Evolutionary conservation across 768 basidiomycete species (phyloP).

Genomic region (Leccinum aurantiacum): DNA sequence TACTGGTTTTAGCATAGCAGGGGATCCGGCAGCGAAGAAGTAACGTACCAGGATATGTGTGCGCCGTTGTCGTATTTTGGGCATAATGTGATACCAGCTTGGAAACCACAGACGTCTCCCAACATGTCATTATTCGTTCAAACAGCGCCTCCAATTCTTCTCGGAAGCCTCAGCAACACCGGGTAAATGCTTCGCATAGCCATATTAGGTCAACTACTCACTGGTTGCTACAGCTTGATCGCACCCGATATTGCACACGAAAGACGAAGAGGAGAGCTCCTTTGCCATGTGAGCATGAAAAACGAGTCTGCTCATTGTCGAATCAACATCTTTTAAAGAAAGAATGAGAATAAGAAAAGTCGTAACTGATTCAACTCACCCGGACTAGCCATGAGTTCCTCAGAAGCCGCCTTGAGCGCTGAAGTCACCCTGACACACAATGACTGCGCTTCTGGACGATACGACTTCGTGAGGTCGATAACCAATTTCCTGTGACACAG

Average conservation of each 20-base stretch:
- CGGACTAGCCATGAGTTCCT: conserved; percentile 30
- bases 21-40: conserved; percentile 3
- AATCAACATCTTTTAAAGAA: conserved; percentile 6
- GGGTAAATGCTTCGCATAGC: conserved; percentile 6
- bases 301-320: conserved; percentile 36
- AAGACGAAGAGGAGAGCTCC: conserved; percentile 45
- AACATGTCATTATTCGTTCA: conserved; percentile 47
- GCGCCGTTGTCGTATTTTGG: conserved; percentile 7
- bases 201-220: conserved; percentile 22
- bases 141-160: conserved; percentile 41
- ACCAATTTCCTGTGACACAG: conserved; percentile 39
- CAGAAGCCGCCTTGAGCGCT: conserved; percentile 40
- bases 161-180: conserved; percentile 47
- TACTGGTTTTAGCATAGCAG: conserved; percentile 13
- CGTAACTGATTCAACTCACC: conserved; percentile 32
- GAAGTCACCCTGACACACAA: conserved; percentile 44
- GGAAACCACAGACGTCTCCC: conserved; percentile 49
- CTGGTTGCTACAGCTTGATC: conserved; percentile 36
- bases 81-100: conserved; percentile 22
- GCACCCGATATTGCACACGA: conserved; percentile 44
- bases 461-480: conserved; percentile 42
- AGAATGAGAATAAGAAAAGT: conserved; percentile 5
- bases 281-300: conserved; percentile 52
- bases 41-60: conserved; percentile 12
- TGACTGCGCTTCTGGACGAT: conserved; percentile 51